These are phyloP conservation scores for Uronychia setigera DNA, from an alignment of 73 alveolate genomes.

Conservation along the genomic window DNA sequence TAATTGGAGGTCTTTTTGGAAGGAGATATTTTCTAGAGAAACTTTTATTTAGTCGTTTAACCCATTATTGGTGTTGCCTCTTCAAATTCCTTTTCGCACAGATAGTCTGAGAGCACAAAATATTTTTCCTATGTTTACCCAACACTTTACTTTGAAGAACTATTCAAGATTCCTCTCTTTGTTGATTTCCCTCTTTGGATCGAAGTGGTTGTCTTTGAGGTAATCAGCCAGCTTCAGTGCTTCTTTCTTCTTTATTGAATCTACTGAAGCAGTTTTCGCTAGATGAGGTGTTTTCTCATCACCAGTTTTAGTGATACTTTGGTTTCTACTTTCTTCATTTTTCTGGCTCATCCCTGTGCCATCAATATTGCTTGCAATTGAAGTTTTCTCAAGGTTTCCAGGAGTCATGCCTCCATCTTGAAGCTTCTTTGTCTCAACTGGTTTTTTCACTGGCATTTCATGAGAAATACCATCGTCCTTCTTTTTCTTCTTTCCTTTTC, in stretches of 20 bases:
- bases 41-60: too few species aligned
- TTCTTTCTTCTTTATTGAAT: background rate
- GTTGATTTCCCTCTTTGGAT: slow-evolving; percentile 46
- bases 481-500: background rate
- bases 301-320: too few species aligned
- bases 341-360: background rate
- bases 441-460: background rate
- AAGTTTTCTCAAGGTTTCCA: background rate
- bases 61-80: background rate
- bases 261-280: background rate
- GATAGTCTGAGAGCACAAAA: background rate
- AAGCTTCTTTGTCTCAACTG: background rate
- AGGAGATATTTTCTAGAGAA: too few species aligned
- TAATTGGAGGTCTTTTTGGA: too few species aligned
- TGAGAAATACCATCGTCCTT: background rate
- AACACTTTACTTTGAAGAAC: slow-evolving; percentile 26
- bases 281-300: too few species aligned
- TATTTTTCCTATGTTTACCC: background rate
- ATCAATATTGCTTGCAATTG: background rate
- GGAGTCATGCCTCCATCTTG: background rate
- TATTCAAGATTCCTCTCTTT: slow-evolving; percentile 45
- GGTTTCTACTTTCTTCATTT: background rate
- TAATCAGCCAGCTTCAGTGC: slow-evolving; percentile 17
- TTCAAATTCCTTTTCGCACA: background rate
- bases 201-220: slow-evolving; percentile 36